phyloP scores from a whole-genome alignment of 1,284 basidiomycete species.

The Marasmius fiardii region DNA sequence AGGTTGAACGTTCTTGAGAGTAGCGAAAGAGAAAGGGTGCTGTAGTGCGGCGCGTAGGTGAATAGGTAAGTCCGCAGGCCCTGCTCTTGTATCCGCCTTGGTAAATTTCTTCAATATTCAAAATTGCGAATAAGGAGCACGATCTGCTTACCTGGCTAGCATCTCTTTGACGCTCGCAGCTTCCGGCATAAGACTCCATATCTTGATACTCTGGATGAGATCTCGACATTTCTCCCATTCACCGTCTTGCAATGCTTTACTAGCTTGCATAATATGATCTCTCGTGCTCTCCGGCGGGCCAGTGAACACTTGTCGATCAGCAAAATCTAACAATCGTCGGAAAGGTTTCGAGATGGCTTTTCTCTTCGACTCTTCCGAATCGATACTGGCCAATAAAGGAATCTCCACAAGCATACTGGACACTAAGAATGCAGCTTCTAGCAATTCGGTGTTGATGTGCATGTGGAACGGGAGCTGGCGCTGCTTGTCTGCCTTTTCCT shows the following conservation, averaged over 20 bases:
- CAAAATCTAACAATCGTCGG: slow-evolving; percentile 93
- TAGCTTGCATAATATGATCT: slow-evolving; percentile 99
- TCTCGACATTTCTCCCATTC: slow-evolving; percentile 97
- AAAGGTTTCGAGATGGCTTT: slow-evolving; percentile 95
- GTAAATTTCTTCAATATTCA: slow-evolving; percentile 12
- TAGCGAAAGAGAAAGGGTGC: slow-evolving; percentile 83
- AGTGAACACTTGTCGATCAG: slow-evolving; percentile 96
- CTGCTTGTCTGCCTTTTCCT: slow-evolving; percentile 95
- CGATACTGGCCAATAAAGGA: slow-evolving; percentile 90
- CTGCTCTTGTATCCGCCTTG: slow-evolving; percentile 95
- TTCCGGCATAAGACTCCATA: slow-evolving; percentile 96
- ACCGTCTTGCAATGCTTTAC: slow-evolving; percentile 93
- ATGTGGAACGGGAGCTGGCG: slow-evolving; percentile 98
- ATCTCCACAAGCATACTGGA: slow-evolving; percentile 99
- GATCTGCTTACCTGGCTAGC: slow-evolving; percentile 73
- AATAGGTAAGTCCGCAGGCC: slow-evolving; percentile 96
- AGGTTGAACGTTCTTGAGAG: slow-evolving; percentile 89
- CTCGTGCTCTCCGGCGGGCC: slow-evolving; percentile 98
- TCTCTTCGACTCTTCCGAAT: slow-evolving; percentile 89
- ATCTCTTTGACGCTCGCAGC: slow-evolving; percentile 88
- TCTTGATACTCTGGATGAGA: slow-evolving; percentile 93
- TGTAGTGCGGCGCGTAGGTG: slow-evolving; percentile 97
- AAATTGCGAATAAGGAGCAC: slow-evolving; percentile 12
- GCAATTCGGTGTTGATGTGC: slow-evolving; percentile 98
- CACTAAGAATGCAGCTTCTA: slow-evolving; percentile 97